Evolutionary conservation across 495 filamentous ascomycete species (phyloP), one percentile per base, ranked within the genome.

Genomic region (Articulospora tetracladia): DNA sequence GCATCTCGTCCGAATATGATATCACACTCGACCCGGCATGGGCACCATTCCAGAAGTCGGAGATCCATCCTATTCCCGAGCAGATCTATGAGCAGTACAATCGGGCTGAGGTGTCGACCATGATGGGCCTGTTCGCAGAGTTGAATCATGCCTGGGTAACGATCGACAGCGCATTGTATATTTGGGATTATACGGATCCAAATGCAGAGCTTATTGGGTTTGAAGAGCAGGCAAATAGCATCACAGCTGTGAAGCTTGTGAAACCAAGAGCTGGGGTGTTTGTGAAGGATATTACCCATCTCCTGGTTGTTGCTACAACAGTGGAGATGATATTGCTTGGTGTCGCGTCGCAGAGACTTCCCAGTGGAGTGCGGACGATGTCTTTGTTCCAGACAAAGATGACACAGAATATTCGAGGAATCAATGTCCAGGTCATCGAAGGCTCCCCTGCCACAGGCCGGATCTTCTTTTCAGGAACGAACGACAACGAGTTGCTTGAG

Each of bases 101-200:
- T 70, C 75, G 80, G 22, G 89, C 89, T 49, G 83, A 93, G 62
- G 83, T 96, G 1, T 86, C 86, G 24, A 94, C 93, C 12, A 83
- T 81, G 68, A 95, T 98, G 86, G 94, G 94, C 22, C 74, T 98
- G 39, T 97, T 99, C 72, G 90, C 94, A 22, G 88, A 92, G 70
- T 72, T 99, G 64, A 90, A 91, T 59, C 93, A 97, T 74, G 93
- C 93, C 47, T 99, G 93, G 92, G 87, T 95, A 22, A 81, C 90
- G 0, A 96, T 99, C 68, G 94, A 99, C 74, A 96, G 94, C 73
- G 86, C 89, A 55, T 79, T 99, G 25, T 99, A 98, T 69, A 78
- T 99, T 13, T 99, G 94, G 94, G 94, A 99, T 72, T 99, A 97
- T 68, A 93, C 91, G 11, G 81, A 88, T 61, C 86, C 89, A 26